Base-by-base conservation (phyloP, 345 rosid species). In the Acer campestre region DNA sequence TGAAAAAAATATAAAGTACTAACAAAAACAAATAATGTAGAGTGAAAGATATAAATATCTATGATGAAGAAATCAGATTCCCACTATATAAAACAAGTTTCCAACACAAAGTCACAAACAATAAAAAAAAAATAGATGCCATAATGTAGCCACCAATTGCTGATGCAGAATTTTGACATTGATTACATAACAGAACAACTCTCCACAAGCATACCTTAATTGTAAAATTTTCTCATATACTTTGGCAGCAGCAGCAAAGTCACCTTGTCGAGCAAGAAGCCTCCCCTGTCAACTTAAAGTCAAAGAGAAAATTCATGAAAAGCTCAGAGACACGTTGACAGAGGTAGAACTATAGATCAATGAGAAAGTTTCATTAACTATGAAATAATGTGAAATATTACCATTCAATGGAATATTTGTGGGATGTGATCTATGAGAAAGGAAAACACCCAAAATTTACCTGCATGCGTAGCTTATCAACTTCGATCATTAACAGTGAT, bases 221-320 rank as follows among this genome's bases (percentile, higher is more conserved):
- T 92, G 97, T 81, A 93, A 83, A 75, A 92, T 88, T 82, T 89
- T 90, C 85, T 88, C 83, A 80, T 90, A 96, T 79, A 89, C 83
- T 66, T 83, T 78, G 55, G 90, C 83, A 25, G 92, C 93, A 13
- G 95, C 83, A 71, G 85, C 79, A 84, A 86, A 89, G 84, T 96
- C 95, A 83, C 91, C 93, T 64, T 85, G 86, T 81, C 82, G 81
- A 73, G 93, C 93, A 77, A 90, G 93, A 86, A 92, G 92, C 82
- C 89, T 92, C 83, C 99, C 99, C 99, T 95, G 98, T 95, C 92
- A 94, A 92, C 99, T 95, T 95, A 83, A 81, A 95, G 91, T 88
- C 85, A 87, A 84, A 85, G 76, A 70, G 83, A 83, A 77, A 70
- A 58, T 31, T 62, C 61, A 46, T 73, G 29, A 63, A 63, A 67